Evolutionary conservation across 768 basidiomycete genomes (phyloP).

Genomic region (Clitopilus passeckerianus): DNA sequence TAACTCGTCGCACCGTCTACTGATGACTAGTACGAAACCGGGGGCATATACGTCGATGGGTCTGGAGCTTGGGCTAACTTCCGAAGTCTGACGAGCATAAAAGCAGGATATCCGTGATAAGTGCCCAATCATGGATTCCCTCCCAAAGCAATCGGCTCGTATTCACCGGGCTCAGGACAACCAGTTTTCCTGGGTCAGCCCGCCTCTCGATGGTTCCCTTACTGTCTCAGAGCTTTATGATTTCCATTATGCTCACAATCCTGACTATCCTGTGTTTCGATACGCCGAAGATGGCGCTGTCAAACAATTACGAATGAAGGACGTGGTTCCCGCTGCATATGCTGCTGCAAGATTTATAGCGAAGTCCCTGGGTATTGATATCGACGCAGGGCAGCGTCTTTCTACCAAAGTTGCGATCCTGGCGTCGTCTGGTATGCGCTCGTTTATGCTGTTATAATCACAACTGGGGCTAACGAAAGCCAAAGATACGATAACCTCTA

Average conservation of each 20-base stretch:
- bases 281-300: background rate
- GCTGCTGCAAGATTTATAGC: constrained; percentile 3
- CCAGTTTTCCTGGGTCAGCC: background rate
- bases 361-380: background rate
- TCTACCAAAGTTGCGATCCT: constrained; percentile 7
- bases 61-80: too few species aligned
- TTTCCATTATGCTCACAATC: constrained; percentile 6
- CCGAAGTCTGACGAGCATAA: too few species aligned
- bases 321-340: constrained; percentile 8
- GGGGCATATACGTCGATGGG: too few species aligned
- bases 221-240: constrained; percentile 7
- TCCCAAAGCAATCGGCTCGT: background rate
- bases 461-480: background rate
- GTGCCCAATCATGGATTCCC: background rate
- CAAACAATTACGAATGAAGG: background rate
- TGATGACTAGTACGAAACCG: too few species aligned
- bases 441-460: background rate
- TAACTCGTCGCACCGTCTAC: too few species aligned
- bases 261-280: constrained; percentile 2
- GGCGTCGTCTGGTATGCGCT: constrained; percentile 6
- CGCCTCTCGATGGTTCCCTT: constrained; percentile 4
- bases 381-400: background rate
- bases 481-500: background rate
- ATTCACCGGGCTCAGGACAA: background rate
- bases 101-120: too few species aligned